These are phyloP conservation scores for Sparassis latifolia DNA, from an alignment of 1,284 basidiomycete species.

Conservation along the genomic window DNA sequence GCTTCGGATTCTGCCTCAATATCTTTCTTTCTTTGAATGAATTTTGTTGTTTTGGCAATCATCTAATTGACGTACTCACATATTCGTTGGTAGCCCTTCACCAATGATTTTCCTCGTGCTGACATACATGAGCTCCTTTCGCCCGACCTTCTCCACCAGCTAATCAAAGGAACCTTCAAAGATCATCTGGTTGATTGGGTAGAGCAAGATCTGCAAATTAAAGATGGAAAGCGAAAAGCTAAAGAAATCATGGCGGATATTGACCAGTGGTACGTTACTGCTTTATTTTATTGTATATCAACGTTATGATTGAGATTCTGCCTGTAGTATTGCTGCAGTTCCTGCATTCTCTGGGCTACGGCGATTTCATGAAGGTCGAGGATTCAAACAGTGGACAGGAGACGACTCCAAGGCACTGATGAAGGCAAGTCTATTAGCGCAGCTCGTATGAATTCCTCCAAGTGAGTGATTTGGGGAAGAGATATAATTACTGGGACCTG, in stretches of 20 bases:
- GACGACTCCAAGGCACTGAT: slow-evolving; percentile 17
- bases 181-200: slow-evolving; percentile 17
- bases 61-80: background rate
- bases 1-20: too few relatives aligned
- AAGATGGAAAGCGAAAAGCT: background rate
- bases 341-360: slow-evolving; percentile 14
- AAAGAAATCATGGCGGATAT: slow-evolving; percentile 9
- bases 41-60: too few relatives aligned
- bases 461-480: too few relatives aligned
- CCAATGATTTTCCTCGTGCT: slow-evolving; percentile 7
- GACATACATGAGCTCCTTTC: background rate
- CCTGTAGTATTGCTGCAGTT: slow-evolving; percentile 7
- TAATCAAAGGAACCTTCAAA: slow-evolving; percentile 11
- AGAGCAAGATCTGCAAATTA: slow-evolving; percentile 1
- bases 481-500: too few relatives aligned
- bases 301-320: background rate
- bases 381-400: slow-evolving; percentile 21
- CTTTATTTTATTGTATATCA: background rate
- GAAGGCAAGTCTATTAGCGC: slow-evolving; percentile 16
- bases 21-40: too few relatives aligned
- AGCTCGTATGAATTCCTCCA: too few relatives aligned
- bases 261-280: slow-evolving; percentile 13
- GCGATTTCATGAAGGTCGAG: slow-evolving; percentile 13
- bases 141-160: slow-evolving; percentile 7
- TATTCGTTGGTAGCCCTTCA: slow-evolving; percentile 5